Base-by-base conservation (phyloP, 805 yeast genomes). In the Candida dajiaensis region DNA sequence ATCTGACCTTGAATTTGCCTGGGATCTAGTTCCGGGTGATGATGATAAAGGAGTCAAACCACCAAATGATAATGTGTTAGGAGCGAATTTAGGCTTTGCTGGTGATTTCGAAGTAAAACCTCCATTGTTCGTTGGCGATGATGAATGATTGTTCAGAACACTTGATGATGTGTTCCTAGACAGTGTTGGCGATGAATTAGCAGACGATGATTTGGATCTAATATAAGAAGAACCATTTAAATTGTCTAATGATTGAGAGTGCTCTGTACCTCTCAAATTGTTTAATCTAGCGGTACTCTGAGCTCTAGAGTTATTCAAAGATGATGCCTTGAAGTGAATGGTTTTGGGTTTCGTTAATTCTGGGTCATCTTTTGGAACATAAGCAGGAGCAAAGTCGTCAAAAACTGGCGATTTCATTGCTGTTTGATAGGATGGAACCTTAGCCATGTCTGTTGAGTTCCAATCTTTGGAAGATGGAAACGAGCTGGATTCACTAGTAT, bases 371-470 rank as follows among this genome's bases (percentile, higher is more conserved):
- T 57, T 51, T 16, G 57, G 60, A 16, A 49, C 54, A 62, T 89
- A 89, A 2, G 77, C 75, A 0, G 97, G 97, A 2, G 96, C 82
- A 22, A 83, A 65, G 44, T 76, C 79, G 19, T 70, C 75, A 11
- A 73, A 65, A 6, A 66, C 68, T 40, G 74, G 81, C 2, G 77
- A 64, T 56, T 76, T 77, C 63, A 89, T 65, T 0, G 98, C 97
- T 28, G 85, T 82, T 8, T 74, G 76, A 64, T 92, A 92, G 0
- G 96, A 81, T 0, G 98, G 98, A 7, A 92, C 96, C 42, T 79
- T 69, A 19, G 85, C 80, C 52, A 88, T 53, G 2, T 70, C 64
- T 6, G 63, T 62, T 3, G 72, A 50, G 48, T 76, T 74, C 72
- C 74, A 69, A 25, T 68, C 74, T 13, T 59, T 57, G 7, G 41